Evolutionary conservation across 805 yeast species (phyloP).

Genomic region (Suhomyces xylopsoci): DNA sequence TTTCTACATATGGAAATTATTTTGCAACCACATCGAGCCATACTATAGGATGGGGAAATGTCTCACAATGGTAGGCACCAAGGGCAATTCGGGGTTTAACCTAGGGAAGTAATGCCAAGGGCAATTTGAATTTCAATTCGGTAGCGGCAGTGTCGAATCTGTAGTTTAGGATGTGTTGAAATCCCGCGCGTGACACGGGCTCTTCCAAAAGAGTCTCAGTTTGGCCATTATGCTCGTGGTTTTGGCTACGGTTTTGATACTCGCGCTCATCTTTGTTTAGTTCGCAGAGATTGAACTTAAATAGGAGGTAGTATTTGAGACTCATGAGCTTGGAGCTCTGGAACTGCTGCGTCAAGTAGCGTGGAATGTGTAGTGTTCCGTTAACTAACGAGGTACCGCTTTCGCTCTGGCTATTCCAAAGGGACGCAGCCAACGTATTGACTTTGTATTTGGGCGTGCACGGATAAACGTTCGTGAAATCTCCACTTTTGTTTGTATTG

Average conservation of each 20-base stretch:
- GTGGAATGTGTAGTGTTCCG: constrained; percentile 32
- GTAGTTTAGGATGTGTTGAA: constrained; percentile 7
- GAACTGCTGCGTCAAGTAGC: constrained; percentile 32
- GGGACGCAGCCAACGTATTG: constrained; percentile 32
- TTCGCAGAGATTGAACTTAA: constrained; percentile 34
- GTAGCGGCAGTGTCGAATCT: constrained; percentile 24
- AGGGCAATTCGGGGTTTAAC: not conserved
- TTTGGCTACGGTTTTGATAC: constrained; percentile 5
- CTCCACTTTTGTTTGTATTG: constrained; percentile 7
- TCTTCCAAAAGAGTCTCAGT: not conserved
- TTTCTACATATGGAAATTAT: not conserved
- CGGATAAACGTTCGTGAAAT: constrained; percentile 26
- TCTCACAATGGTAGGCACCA: not conserved
- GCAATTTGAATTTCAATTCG: constrained; percentile 29
- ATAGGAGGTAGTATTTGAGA: constrained; percentile 33
- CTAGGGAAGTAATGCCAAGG: constrained; percentile 14
- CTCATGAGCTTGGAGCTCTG: constrained; percentile 35
- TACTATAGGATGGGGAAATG: not conserved
- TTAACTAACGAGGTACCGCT: constrained; percentile 14
- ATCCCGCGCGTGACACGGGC: not conserved
- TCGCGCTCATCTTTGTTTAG: constrained; percentile 9
- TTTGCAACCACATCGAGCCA: not conserved
- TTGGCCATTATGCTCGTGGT: constrained; percentile 2
- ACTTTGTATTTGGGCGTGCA: constrained; percentile 33
- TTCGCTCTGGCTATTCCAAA: constrained; percentile 10